Conservation (phyloP, 768 basidiomycete species). For the Rhodotorula kratochvilovae region DNA sequence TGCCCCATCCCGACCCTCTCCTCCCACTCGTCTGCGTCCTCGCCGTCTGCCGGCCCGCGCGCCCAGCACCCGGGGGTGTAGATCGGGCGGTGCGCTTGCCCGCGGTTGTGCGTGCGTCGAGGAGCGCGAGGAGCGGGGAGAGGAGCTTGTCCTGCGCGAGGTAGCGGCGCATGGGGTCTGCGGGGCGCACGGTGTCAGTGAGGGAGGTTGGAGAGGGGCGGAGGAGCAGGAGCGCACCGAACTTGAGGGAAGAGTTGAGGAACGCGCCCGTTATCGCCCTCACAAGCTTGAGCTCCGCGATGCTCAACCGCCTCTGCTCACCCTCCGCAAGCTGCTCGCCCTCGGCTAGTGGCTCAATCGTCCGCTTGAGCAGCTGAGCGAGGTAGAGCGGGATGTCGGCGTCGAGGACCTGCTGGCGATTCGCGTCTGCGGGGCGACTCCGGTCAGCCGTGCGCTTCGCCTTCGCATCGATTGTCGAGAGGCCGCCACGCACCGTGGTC, state of each 20-base stretch:
- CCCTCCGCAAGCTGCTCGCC: neutral
- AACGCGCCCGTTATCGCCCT: conserved; percentile 28
- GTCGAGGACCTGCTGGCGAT: conserved; percentile 25
- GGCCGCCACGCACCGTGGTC: conserved; percentile 27
- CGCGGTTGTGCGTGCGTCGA: conserved; percentile 14
- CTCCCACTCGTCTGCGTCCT: conserved; percentile 4
- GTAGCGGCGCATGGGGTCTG: conserved; percentile 34
- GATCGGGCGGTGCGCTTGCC: conserved; percentile 1
- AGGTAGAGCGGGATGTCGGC: conserved; percentile 3
- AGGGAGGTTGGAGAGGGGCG: neutral
- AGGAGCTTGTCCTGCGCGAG: neutral
- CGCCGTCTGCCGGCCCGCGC: neutral
- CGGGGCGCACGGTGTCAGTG: too few relatives aligned
- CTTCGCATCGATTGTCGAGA: too few relatives aligned
- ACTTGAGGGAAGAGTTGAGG: conserved; percentile 34
- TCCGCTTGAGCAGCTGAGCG: neutral
- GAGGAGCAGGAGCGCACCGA: conserved; percentile 12
- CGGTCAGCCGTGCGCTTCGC: too few relatives aligned
- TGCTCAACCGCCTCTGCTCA: neutral
- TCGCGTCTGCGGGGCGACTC: conserved; percentile 18
- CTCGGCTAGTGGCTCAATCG: neutral
- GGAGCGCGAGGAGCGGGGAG: conserved; percentile 14
- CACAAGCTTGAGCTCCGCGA: conserved; percentile 20
- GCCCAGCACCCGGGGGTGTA: conserved; percentile 21
- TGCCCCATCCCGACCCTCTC: conserved; percentile 3